These are phyloP conservation scores for Claviceps sp. DNA, from an alignment of 2,329 filamentous ascomycete genomes.

Conservation along the genomic window DNA sequence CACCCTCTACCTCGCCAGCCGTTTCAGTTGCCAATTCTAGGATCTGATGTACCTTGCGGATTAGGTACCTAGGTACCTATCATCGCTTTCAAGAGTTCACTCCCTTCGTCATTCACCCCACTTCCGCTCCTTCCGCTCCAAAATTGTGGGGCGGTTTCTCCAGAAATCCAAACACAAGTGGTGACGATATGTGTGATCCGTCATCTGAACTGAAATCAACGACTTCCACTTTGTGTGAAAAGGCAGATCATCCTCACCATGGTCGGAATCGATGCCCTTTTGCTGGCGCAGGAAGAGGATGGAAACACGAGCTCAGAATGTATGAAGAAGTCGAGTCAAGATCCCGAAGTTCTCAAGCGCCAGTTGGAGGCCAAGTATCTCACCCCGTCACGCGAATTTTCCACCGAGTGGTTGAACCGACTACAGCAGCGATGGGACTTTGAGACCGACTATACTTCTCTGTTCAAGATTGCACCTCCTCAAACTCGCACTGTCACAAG, in stretches of 20 bases:
- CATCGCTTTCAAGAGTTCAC: neutral
- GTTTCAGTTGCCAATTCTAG: constrained; percentile 4
- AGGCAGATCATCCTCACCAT: constrained; percentile 10
- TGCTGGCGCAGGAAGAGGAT: constrained; percentile 16
- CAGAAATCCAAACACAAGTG: neutral
- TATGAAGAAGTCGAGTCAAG: constrained; percentile 17
- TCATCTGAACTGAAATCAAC: constrained; percentile 1
- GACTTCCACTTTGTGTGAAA: neutral
- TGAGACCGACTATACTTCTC: constrained; percentile 63
- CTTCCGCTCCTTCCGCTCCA: neutral
- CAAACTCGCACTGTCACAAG: constrained; percentile 91
- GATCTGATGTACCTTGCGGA: no score
- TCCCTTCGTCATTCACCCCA: neutral
- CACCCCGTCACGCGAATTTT: constrained; percentile 67
- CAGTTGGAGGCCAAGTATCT: constrained; percentile 68
- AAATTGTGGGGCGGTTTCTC: neutral
- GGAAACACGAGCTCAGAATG: constrained; percentile 3
- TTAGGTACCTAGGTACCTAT: no score
- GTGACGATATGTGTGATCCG: neutral
- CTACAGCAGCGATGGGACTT: constrained; percentile 84
- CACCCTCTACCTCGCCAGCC: constrained; percentile 14
- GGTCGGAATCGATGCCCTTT: constrained; percentile 22
- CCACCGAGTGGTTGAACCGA: constrained; percentile 71
- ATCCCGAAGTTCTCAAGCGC: constrained; percentile 50
- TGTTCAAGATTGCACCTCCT: constrained; percentile 78